phyloP scores from a whole-genome alignment of 148 eudicot genomes.

The Silene uniflora region DNA sequence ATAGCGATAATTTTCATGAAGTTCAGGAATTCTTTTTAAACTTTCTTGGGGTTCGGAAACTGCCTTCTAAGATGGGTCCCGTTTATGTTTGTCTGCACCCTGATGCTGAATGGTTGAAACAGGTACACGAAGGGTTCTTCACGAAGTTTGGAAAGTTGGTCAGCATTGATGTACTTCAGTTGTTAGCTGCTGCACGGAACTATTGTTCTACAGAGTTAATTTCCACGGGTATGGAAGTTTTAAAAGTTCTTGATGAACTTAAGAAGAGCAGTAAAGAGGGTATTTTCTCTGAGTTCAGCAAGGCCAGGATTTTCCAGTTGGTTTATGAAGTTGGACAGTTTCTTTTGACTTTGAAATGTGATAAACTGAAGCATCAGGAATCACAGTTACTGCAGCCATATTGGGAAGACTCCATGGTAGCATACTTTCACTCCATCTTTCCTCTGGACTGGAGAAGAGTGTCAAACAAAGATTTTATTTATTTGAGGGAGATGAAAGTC shows the following conservation, averaged over 20 bases:
- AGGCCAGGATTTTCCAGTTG: constrained; percentile 26
- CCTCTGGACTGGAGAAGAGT: constrained; percentile 44
- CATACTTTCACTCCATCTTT: constrained; percentile 36
- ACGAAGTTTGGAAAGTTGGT: constrained; percentile 27
- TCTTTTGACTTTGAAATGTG: constrained; percentile 32
- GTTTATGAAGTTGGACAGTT: constrained; percentile 44
- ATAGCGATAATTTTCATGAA: not conserved
- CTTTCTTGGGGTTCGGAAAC: constrained; percentile 22
- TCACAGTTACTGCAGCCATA: constrained; percentile 17
- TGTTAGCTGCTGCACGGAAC: constrained; percentile 26
- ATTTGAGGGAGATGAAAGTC: constrained; percentile 34
- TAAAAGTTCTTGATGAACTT: constrained; percentile 40
- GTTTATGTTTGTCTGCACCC: constrained; percentile 16
- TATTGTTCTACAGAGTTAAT: constrained; percentile 43
- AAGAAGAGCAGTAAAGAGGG: constrained; percentile 14
- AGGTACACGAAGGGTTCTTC: constrained; percentile 25
- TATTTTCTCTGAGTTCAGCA: constrained; percentile 28
- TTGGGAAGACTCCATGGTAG: constrained; percentile 20
- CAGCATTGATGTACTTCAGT: constrained; percentile 25
- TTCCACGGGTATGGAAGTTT: constrained; percentile 42
- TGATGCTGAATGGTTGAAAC: constrained; percentile 24
- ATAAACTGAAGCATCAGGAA: constrained; percentile 11
- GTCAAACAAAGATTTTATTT: constrained; percentile 28
- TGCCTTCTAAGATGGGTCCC: not conserved
- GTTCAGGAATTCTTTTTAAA: constrained; percentile 9